Percentiles rank a stretch among this genome's conserved stretches.
phyloP scores from a whole-genome alignment of 106 monocot species.

The Narthecium ossifragum region DNA sequence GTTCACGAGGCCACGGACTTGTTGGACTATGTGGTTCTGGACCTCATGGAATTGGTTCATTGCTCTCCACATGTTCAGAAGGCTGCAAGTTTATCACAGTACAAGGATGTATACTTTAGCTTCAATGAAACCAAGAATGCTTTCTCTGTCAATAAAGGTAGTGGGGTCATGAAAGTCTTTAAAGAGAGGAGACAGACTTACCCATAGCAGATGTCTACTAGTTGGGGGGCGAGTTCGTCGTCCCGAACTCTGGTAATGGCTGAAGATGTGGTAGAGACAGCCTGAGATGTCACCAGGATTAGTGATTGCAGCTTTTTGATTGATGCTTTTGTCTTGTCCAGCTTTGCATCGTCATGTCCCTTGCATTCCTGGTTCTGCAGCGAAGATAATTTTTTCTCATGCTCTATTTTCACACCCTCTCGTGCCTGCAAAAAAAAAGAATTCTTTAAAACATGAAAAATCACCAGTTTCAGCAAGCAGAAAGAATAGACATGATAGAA shows the following conservation, averaged over 20 bases:
- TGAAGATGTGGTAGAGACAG: slow-evolving; percentile 81
- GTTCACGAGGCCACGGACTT: slow-evolving; percentile 81
- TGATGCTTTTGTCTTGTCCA: slow-evolving; percentile 79
- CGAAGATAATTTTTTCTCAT: slow-evolving; percentile 76
- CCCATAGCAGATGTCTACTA: slow-evolving; percentile 78
- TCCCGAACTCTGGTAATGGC: slow-evolving; percentile 81
- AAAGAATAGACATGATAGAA: no score
- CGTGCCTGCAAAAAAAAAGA: slow-evolving; percentile 48
- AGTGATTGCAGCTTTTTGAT: slow-evolving; percentile 74
- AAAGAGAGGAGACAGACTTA: slow-evolving; percentile 13
- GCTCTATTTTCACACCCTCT: slow-evolving; percentile 85
- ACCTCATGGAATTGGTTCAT: slow-evolving; percentile 83
- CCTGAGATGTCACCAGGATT: slow-evolving; percentile 84
- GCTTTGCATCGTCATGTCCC: slow-evolving; percentile 60
- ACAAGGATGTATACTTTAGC: background rate
- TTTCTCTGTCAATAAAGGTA: no score
- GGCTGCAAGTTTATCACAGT: slow-evolving; percentile 25
- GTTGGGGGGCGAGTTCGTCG: slow-evolving; percentile 83
- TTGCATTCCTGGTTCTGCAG: slow-evolving; percentile 80
- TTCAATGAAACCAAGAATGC: no score
- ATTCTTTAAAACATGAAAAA: no score
- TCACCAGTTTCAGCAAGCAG: no score
- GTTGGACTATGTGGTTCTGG: slow-evolving; percentile 80
- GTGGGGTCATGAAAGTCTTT: background rate
- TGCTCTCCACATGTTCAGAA: slow-evolving; percentile 78